Percentiles rank a stretch among this genome's conserved stretches.
Conservation (phyloP, 148 eudicot genomes). For the Chenopodium quinoa region DNA sequence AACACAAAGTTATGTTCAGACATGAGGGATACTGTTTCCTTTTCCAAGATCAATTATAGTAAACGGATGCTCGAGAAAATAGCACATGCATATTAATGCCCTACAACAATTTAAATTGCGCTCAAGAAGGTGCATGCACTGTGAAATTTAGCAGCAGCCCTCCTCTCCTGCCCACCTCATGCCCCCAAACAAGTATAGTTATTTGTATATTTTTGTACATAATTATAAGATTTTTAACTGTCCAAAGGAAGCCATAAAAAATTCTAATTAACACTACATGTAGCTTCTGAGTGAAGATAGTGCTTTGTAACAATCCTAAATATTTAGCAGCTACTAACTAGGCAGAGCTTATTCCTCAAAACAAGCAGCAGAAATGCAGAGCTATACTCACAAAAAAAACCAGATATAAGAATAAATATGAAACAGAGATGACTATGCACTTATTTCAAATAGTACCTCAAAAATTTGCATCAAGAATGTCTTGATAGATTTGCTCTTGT, state of each 20-base stretch:
- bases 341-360: neutral
- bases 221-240: no score
- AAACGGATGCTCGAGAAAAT: neutral
- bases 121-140: neutral
- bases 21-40: neutral
- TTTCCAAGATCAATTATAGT: neutral
- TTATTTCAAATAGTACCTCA: constrained; percentile 50
- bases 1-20: neutral
- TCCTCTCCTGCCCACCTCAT: neutral
- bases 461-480: constrained; percentile 95
- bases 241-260: neutral
- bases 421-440: constrained; percentile 4
- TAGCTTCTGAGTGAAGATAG: neutral
- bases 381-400: neutral
- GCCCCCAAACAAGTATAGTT: no score
- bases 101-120: neutral
- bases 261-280: neutral
- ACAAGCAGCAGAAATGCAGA: neutral
- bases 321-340: neutral
- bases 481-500: constrained; percentile 99
- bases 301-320: neutral
- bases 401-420: neutral
- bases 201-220: no score
- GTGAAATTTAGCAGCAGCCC: neutral
- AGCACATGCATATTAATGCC: neutral